Base-by-base conservation (phyloP, 768 basidiomycete species). In the Chalciporus pseudorubinellus region DNA sequence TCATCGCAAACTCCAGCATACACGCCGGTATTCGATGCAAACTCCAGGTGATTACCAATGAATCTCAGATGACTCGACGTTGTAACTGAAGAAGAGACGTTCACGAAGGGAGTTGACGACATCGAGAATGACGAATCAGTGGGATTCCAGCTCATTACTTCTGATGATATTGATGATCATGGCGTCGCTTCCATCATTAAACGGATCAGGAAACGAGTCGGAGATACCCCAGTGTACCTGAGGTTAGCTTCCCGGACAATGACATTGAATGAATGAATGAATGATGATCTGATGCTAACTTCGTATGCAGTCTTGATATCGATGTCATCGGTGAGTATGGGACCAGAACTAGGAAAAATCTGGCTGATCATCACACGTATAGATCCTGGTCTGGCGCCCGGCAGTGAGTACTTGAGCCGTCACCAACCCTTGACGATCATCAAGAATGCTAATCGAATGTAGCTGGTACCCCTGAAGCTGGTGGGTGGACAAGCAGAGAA, bases 21-120 rank as follows among this genome's bases (percentile, higher is more conserved):
- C 93, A 95, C 63, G 93, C 85, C 9, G 92, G 93, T 4, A 87
- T 95, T 54, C 76, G 92, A 39, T 89, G 87, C 69, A 89, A 89
- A 60, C 72, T 94, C 39, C 68, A 59, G 20, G 83, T 81, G 51
- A 55, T 76, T 68, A 33, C 43, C 33, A 31, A 70, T 70, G 52
- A 20, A 18, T 14, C 20, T 4, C 6, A 26, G 24, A 26, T 10
- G 12, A 20, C n/a, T 16, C 19, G 26, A 13, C 28, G 34, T 26
- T 39, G 39, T 33, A 10, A 28, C 21, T 26, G 14, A 41, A 13
- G 14, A 41, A 13, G 11, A 8, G 19, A 3, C n/a, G 36, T 10
- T 19, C 14, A 10, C 16, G 6, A 34, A 68, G 69, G 59, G 59
- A 10, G 42, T 60, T 1, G 28, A 20, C 22, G 67, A 69, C 16